Evolutionary conservation across 768 basidiomycete genomes (phyloP).

Genomic region (Cystofilobasidium macerans): DNA sequence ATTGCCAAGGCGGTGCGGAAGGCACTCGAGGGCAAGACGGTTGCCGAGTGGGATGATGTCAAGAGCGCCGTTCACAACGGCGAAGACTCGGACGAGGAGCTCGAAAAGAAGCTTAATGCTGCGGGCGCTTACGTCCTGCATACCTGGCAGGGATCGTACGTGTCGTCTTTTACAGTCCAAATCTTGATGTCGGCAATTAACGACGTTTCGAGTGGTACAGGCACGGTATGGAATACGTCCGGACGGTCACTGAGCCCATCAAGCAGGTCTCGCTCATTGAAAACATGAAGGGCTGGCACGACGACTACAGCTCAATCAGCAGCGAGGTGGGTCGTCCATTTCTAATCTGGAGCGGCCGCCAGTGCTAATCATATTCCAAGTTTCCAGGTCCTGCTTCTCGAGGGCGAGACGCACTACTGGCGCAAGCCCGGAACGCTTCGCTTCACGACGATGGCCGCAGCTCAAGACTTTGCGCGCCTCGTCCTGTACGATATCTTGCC

Average conservation of each 20-base stretch:
- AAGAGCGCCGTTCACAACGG: slow-evolving; percentile 27
- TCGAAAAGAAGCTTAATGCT: slow-evolving; percentile 38
- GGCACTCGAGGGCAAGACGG: slow-evolving; percentile 9
- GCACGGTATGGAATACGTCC: slow-evolving; percentile 43
- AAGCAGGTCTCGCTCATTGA: slow-evolving; percentile 39
- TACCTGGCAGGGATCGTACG: slow-evolving; percentile 43
- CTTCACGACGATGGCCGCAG: slow-evolving; percentile 22
- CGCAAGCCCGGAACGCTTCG: slow-evolving; percentile 19
- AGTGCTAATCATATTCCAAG: no score
- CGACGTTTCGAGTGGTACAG: no score
- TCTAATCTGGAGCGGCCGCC: not conserved
- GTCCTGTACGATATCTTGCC: slow-evolving; percentile 23
- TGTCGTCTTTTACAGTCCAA: slow-evolving; percentile 13
- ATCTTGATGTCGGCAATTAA: no score
- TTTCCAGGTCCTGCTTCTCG: slow-evolving; percentile 40
- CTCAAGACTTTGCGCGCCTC: slow-evolving; percentile 12
- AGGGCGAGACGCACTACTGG: slow-evolving; percentile 32
- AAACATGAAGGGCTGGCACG: slow-evolving; percentile 41
- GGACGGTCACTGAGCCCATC: slow-evolving; percentile 42
- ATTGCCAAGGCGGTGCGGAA: not conserved
- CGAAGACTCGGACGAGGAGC: slow-evolving; percentile 31
- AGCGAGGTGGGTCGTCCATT: slow-evolving; percentile 32
- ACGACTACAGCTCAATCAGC: slow-evolving; percentile 39
- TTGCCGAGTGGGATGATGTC: slow-evolving; percentile 30
- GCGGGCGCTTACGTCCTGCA: slow-evolving; percentile 43